phyloP scores from a whole-genome alignment of 2,329 filamentous ascomycete genomes.

The Stagonosporopsis vannaccii region DNA sequence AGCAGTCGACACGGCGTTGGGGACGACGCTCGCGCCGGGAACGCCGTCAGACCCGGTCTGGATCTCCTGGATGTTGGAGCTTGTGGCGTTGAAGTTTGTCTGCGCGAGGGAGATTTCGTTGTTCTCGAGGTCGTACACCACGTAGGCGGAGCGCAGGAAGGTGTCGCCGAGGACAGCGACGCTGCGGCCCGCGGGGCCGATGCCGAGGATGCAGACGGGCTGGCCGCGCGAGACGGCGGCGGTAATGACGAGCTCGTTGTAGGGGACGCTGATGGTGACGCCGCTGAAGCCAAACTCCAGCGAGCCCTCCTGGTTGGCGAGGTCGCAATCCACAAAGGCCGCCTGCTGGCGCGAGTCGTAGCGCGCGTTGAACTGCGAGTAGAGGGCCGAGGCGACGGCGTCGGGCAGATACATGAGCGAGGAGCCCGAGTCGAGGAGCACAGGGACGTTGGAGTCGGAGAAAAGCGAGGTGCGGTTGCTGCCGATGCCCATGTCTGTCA shows the following conservation, averaged over 20 bases:
- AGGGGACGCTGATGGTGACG: conserved; percentile 61
- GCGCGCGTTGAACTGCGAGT: conserved; percentile 49
- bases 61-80: conserved; percentile 61
- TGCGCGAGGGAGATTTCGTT: conserved; percentile 68
- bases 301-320: conserved; percentile 57
- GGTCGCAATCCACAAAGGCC: conserved; percentile 62
- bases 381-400: conserved; percentile 60
- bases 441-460: conserved; percentile 56
- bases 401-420: conserved; percentile 74
- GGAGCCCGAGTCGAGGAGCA: conserved; percentile 78
- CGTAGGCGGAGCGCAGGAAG: conserved; percentile 68
- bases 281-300: conserved; percentile 66
- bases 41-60: conserved; percentile 57
- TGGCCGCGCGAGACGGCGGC: conserved; percentile 53
- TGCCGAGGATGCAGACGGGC: conserved; percentile 56
- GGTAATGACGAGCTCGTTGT: conserved; percentile 64
- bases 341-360: conserved; percentile 52
- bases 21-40: conserved; percentile 61
- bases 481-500: conserved; percentile 57
- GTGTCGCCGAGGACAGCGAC: conserved; percentile 66
- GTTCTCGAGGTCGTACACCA: conserved; percentile 67
- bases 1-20: conserved; percentile 59
- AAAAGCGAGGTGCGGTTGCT: conserved; percentile 54
- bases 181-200: conserved; percentile 58
- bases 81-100: conserved; percentile 66